Evolutionary conservation across 805 yeast species (phyloP).

Genomic region (Martiniozyma abietophila): DNA sequence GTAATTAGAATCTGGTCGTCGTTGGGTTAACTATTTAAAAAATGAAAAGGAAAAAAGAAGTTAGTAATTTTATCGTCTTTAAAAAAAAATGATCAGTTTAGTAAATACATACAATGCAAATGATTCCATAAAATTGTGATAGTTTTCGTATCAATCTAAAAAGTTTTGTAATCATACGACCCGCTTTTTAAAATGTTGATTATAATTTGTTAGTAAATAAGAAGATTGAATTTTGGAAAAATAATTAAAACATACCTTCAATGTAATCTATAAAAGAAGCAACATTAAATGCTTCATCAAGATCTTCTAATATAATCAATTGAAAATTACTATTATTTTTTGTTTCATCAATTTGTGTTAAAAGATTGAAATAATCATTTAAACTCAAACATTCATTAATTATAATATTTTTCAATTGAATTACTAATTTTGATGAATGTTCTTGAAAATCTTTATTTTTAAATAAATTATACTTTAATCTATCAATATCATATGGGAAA

Average conservation of each 20-base stretch:
- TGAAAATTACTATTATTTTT: too few relatives aligned
- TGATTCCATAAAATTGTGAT: slow-evolving; percentile 13
- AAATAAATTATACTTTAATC: not conserved
- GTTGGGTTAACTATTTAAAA: slow-evolving; percentile 1
- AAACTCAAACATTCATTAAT: too few relatives aligned
- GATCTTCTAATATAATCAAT: slow-evolving; percentile 23
- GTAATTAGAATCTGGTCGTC: slow-evolving; percentile 7
- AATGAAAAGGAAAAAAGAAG: not conserved
- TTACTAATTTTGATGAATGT: too few relatives aligned
- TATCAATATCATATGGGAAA: slow-evolving; percentile 3
- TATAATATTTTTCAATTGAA: too few relatives aligned
- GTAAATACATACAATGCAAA: slow-evolving; percentile 17
- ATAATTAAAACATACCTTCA: slow-evolving; percentile 15
- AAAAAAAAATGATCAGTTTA: not conserved
- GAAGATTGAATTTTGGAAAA: not conserved
- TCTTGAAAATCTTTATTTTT: too few relatives aligned
- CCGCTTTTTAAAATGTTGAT: slow-evolving; percentile 4
- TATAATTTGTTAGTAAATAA: too few relatives aligned
- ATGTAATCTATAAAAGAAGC: slow-evolving; percentile 18
- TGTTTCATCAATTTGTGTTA: too few relatives aligned
- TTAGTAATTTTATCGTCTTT: not conserved
- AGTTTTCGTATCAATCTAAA: slow-evolving; percentile 17
- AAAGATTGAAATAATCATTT: too few relatives aligned
- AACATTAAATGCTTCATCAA: slow-evolving; percentile 20
- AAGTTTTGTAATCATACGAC: slow-evolving; percentile 2